Base-by-base conservation (phyloP, 208 protist genomes). In the Leptomonas seymouri region DNA sequence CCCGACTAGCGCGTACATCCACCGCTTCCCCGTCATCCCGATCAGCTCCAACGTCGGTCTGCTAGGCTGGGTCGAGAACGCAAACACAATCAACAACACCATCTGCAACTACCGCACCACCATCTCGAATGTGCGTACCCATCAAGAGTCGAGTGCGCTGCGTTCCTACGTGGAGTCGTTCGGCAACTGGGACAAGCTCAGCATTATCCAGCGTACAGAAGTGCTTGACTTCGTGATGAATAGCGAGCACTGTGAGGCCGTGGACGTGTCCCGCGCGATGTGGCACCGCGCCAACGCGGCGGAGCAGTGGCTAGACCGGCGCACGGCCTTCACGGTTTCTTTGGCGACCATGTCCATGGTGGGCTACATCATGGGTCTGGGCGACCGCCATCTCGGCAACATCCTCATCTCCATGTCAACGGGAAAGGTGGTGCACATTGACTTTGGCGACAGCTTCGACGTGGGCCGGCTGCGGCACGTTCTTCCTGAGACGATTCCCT, bases 361-460 rank as follows among this genome's bases (percentile, higher is more conserved):
- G 14, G 93, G 93, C 28, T 97, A 97, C 77, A 87, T 98, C 23
- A 68, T 97, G 27, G 84, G 97, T 23, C 90, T 99, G 20, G 99
- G 99, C 42, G 99, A 99, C 82, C 91, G 99, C 9, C 99, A 99
- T 76, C 98, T 99, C 12, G 96, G 88, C 55, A 99, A 99, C 86
- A 94, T 99, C 16, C 99, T 99, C 84, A 89, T 99, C 16, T 95
- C 99, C 66, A 97, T 98, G 72, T 85, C 90, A 27, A 98, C 97
- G 8, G 99, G 99, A 48, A 98, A 99, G 71, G 92, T 99, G 71
- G 86, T 99, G 27, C 99, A 99, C 87, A 99, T 99, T 79, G 99
- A 99, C 89, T 99, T 99, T 89, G 99, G 99, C 44, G 99, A 99
- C 83, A 99, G 98, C 82, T 99, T 99, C 78, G 99, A 99, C 77